phyloP scores from a whole-genome alignment of 2,329 filamentous ascomycete genomes.

The Diaporthe citrichinensis region DNA sequence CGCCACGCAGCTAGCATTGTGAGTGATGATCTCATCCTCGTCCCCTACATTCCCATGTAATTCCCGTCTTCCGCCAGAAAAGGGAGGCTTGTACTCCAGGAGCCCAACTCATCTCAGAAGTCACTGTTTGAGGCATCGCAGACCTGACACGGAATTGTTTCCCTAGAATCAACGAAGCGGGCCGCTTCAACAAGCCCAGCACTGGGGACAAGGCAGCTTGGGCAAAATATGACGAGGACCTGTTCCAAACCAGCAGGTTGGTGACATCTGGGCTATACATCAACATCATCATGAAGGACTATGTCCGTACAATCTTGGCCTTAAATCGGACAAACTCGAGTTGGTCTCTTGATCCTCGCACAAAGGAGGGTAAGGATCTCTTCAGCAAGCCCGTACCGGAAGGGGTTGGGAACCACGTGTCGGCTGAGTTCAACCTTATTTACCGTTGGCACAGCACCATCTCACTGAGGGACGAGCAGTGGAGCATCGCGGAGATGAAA shows the following conservation, averaged over 20 bases:
- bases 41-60: not conserved
- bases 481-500: constrained; percentile 70
- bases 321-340: constrained; percentile 70
- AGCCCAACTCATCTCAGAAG: not conserved
- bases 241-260: constrained; percentile 70
- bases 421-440: constrained; percentile 76
- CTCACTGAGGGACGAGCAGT: constrained; percentile 72
- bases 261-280: constrained; percentile 68
- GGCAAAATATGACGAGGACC: constrained; percentile 58
- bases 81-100: not conserved
- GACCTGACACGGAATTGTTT: constrained; percentile 41
- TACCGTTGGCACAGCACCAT: constrained; percentile 77
- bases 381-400: constrained; percentile 62
- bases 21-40: not conserved
- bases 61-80: not conserved
- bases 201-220: constrained; percentile 48
- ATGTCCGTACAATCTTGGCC: constrained; percentile 72
- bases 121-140: constrained; percentile 62
- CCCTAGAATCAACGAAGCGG: constrained; percentile 75
- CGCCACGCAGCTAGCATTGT: constrained; percentile 47
- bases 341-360: constrained; percentile 75
- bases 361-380: constrained; percentile 65
- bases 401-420: constrained; percentile 76
- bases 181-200: constrained; percentile 67
- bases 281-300: constrained; percentile 71